Evolutionary conservation across 2,329 filamentous ascomycete genomes (phyloP).

Genomic region (Sporothrix pallida): DNA sequence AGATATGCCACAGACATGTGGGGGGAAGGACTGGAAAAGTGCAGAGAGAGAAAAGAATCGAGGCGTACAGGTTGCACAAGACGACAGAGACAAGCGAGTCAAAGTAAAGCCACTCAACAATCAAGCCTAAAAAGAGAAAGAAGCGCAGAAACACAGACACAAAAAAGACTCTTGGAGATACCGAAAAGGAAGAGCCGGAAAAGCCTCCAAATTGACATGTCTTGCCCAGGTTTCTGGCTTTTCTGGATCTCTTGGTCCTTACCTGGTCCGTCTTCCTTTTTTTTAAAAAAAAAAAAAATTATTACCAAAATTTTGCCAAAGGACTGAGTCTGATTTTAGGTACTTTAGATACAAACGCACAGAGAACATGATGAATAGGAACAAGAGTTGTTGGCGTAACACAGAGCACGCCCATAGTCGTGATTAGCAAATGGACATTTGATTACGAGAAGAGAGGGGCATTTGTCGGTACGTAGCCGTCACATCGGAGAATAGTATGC

Average conservation of each 20-base stretch:
- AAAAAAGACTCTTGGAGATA: background rate
- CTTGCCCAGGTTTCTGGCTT: slow-evolving; percentile 18
- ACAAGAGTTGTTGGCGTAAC: background rate
- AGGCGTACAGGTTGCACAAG: slow-evolving; percentile 12
- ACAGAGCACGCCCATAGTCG: background rate
- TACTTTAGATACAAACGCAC: background rate
- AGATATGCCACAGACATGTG: slow-evolving; percentile 30
- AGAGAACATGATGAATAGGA: background rate
- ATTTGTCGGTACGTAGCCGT: background rate
- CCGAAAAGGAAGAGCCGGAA: background rate
- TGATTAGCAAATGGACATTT: background rate
- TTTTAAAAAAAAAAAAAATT: no score
- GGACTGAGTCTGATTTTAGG: background rate
- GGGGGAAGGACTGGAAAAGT: background rate
- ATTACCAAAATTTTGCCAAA: background rate
- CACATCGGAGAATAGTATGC: background rate
- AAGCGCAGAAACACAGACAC: background rate
- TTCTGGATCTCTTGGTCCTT: background rate
- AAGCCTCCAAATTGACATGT: slow-evolving; percentile 30
- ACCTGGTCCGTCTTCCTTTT: background rate
- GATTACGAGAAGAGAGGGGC: background rate
- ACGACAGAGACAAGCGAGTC: slow-evolving; percentile 28
- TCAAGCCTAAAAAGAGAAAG: background rate
- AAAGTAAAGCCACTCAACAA: background rate
- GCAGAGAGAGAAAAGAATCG: background rate